Conservation (phyloP, 2,329 filamentous ascomycete species). For the Lizonia empirigonia region DNA sequence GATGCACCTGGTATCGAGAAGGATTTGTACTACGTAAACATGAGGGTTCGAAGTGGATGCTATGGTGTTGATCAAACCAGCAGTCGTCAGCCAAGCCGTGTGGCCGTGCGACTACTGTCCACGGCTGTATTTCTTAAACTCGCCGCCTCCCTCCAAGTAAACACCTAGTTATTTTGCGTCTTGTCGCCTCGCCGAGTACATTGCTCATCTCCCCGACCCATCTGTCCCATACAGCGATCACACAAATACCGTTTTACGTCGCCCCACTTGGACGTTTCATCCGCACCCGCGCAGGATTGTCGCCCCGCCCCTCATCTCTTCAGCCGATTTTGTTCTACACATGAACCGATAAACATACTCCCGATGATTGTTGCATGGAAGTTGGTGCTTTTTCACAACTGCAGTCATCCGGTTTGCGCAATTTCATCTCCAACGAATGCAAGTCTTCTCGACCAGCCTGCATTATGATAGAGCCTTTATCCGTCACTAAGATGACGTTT, state of each 20-base stretch:
- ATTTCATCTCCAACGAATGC: neutral
- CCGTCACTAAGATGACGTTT: constrained; percentile 7
- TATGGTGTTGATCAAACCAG: constrained; percentile 12
- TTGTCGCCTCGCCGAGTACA: neutral
- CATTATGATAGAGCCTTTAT: constrained; percentile 2
- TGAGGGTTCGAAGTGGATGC: constrained; percentile 10
- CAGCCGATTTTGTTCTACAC: neutral
- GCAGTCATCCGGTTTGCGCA: neutral
- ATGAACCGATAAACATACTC: neutral
- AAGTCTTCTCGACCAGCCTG: neutral
- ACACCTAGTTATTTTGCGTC: neutral
- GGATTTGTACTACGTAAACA: neutral
- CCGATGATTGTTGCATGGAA: neutral
- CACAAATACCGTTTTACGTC: constrained; percentile 27
- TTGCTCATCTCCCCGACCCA: constrained; percentile 10
- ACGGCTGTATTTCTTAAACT: constrained; percentile 11
- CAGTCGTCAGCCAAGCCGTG: constrained; percentile 9
- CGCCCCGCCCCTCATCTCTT: constrained; percentile 8
- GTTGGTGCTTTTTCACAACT: no score
- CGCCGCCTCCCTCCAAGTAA: constrained; percentile 1
- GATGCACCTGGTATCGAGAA: neutral
- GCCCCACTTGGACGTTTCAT: constrained; percentile 29
- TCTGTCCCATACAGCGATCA: constrained; percentile 25
- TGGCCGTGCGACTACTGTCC: constrained; percentile 5
- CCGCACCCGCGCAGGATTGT: constrained; percentile 11